Conservation (phyloP, 768 basidiomycete species). For the Lactarius quietus region DNA sequence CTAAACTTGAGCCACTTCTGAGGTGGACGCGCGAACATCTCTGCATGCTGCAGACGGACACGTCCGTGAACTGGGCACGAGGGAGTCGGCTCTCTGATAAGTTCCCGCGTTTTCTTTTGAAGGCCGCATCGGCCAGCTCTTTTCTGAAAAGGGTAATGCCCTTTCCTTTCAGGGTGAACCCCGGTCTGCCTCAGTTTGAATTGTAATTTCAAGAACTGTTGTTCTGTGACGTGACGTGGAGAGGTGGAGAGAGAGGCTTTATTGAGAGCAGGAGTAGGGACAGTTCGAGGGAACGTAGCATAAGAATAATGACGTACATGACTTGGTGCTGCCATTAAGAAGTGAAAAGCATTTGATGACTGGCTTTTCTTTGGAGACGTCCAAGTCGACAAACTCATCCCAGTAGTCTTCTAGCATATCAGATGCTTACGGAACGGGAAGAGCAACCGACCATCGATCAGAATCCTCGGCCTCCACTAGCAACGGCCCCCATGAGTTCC, state of each 20-base stretch:
- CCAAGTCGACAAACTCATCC: no score
- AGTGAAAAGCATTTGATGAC: no score
- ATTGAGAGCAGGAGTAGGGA: neutral
- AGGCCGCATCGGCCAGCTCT: neutral
- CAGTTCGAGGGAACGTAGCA: no score
- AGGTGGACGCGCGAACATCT: no score
- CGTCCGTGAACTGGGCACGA: neutral
- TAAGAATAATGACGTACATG: no score
- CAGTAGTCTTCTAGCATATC: no score
- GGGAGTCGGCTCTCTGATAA: neutral
- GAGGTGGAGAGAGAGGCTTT: neutral
- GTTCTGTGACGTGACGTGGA: neutral
- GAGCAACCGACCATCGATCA: neutral
- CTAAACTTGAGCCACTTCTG: neutral
- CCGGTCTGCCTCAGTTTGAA: neutral
- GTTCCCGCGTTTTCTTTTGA: neutral
- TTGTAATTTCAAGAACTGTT: neutral
- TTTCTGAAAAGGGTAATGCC: neutral
- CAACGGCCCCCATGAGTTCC: neutral
- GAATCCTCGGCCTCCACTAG: neutral
- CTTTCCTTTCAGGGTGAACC: neutral
- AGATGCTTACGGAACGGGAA: neutral
- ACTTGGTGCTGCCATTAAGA: no score
- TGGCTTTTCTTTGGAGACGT: no score
- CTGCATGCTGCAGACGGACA: no score